Conservation (phyloP, 192 early-diverging fungal species). For the Rhizoclosmatium globosum region DNA sequence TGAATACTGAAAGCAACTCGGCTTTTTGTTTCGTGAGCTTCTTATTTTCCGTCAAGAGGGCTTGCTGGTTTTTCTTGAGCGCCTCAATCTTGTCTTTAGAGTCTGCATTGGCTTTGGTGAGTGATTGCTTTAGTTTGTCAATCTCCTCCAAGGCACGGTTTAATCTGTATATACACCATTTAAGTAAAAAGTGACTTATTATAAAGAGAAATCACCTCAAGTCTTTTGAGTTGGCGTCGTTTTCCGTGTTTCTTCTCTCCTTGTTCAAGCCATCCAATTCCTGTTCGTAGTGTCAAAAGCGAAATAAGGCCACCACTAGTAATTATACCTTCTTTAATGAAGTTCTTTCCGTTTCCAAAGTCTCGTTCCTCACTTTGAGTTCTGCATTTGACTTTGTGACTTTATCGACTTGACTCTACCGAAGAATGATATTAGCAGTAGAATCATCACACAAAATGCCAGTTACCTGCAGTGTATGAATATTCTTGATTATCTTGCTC, state of each 20-base stretch:
- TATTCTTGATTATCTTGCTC: constrained; percentile 43
- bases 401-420: constrained; percentile 48
- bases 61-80: constrained; percentile 44
- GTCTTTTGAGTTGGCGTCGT: constrained; percentile 54
- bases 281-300: constrained; percentile 8
- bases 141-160: constrained; percentile 64
- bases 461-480: constrained; percentile 42
- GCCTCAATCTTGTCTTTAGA: constrained; percentile 44
- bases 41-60: constrained; percentile 55
- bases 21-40: constrained; percentile 57
- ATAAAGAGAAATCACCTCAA: constrained; percentile 38
- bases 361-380: constrained; percentile 40
- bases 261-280: constrained; percentile 43
- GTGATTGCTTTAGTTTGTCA: constrained; percentile 46
- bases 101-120: constrained; percentile 36
- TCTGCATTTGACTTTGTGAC: constrained; percentile 41
- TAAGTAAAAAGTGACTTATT: constrained; percentile 3
- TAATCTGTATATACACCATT: constrained; percentile 38
- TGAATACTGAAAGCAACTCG: constrained; percentile 59
- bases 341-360: constrained; percentile 43
- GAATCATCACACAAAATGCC: neutral
- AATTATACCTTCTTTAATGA: constrained; percentile 48
- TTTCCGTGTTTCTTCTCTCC: constrained; percentile 39
- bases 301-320: neutral
- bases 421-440: neutral